Evolutionary conservation across 192 early-diverging fungal genomes (phyloP).

Genomic region (Mortierella hygrophila): DNA sequence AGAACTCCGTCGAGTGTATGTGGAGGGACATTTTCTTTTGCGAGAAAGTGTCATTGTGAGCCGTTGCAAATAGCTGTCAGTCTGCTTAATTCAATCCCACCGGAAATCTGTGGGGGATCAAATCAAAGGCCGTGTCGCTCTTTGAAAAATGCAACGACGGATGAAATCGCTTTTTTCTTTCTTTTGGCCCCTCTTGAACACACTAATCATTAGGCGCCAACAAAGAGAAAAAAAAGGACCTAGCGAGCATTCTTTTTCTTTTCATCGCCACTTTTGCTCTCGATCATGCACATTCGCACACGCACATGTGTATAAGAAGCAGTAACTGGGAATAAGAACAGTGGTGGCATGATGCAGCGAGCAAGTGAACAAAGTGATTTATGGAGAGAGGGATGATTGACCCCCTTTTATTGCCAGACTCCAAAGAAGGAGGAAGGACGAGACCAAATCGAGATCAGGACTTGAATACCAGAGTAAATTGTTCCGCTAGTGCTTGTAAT

Average conservation of each 20-base stretch:
- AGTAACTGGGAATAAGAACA: not conserved
- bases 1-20: not conserved
- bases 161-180: not conserved
- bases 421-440: not conserved
- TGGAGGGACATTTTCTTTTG: not conserved
- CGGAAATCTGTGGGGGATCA: not conserved
- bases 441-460: not conserved
- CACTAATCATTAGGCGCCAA: too few species aligned
- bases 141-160: not conserved
- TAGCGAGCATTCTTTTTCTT: not conserved
- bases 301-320: not conserved
- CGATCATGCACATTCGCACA: not conserved
- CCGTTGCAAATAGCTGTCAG: not conserved
- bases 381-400: not conserved
- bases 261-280: not conserved
- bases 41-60: constrained; percentile 4
- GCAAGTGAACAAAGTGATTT: not conserved
- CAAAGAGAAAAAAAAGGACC: not conserved
- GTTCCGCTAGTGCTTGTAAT: not conserved
- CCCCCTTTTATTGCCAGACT: not conserved
- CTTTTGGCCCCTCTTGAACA: not conserved
- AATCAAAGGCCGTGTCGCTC: not conserved
- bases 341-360: not conserved
- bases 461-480: not conserved
- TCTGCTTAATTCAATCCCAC: not conserved